phyloP scores from a whole-genome alignment of 2,329 filamentous ascomycete species.

The Fonsecaea pugnacius region DNA sequence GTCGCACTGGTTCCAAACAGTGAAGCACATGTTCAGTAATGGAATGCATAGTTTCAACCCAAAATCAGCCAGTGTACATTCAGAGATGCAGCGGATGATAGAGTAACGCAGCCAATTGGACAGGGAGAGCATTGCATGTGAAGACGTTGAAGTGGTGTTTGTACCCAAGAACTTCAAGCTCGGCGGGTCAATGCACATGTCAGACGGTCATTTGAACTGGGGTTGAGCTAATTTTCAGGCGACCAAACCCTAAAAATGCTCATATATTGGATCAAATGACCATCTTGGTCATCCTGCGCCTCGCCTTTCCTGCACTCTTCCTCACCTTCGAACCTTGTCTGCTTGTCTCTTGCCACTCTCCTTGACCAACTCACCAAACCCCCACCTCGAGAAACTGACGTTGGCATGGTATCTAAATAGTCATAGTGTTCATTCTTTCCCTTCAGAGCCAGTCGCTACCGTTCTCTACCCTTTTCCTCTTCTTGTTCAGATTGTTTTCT shows the following conservation, averaged over 20 bases:
- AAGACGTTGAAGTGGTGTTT: background rate
- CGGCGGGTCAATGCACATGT: background rate
- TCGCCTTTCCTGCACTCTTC: background rate
- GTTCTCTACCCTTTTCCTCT: slow-evolving; percentile 9
- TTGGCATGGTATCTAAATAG: slow-evolving; percentile 7
- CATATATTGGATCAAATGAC: background rate
- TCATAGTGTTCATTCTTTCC: slow-evolving; percentile 19
- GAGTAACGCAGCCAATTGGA: slow-evolving; percentile 21
- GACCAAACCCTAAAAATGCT: background rate
- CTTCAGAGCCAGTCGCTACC: slow-evolving; percentile 28
- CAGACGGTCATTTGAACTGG: slow-evolving; percentile 1
- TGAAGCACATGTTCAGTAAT: slow-evolving; percentile 5
- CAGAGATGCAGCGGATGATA: slow-evolving; percentile 7
- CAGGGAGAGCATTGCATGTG: slow-evolving; percentile 23
- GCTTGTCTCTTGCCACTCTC: background rate
- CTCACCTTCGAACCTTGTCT: background rate
- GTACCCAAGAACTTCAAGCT: too few relatives aligned
- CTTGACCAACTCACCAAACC: background rate
- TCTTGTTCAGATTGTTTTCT: background rate
- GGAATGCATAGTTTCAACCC: background rate
- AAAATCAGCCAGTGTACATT: slow-evolving; percentile 10
- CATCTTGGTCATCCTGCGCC: background rate
- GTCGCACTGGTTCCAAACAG: background rate
- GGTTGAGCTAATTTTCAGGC: background rate
- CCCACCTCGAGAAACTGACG: slow-evolving; percentile 1